Evolutionary conservation across 345 rosid species (phyloP), one percentile per base, ranked within the genome.

Genomic region (Acer campestre): DNA sequence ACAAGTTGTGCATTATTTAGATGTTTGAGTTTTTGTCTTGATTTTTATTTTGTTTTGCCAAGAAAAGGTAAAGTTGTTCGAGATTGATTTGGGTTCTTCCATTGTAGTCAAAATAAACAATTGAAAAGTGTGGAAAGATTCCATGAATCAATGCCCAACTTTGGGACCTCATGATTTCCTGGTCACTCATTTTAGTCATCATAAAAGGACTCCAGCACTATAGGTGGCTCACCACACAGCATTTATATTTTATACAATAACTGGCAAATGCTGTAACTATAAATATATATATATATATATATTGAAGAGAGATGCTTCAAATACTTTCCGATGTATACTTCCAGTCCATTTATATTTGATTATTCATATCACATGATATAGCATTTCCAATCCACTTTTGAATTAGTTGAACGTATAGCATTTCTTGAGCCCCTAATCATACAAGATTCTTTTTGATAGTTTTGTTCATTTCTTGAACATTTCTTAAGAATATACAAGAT

Each of bases 51-150:
- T 13, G 12, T 49, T 53, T 31, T 12, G 8, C 46, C 40, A 31
- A 3, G 38, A 35, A 35, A 4, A 38, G 25, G 2, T 29, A 53
- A 40, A 73, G 67, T 58, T 42, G 40, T 61, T 27, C 69, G 62
- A 62, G 25, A 1, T 62, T 61, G 76, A 73, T 17, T 74, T 74
- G 38, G 44, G 17, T 74, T 61, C 56, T 62, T 25, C 17, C 5
- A 5, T 38, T 40, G 11, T 14, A 0, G 25, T 46, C 77, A 42
- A 74, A 74, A 25, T 2, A 73, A 2, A 61, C 17, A 42, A 44
- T 73, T 22, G 59, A 35, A 13, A 49, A 49, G 40, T 11, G 2
- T 53, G 18, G 23, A 49, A 62, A 25, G 22, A n/a, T 58, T 48
- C 64, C 49, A 53, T 55, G 10, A 55, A 7, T 40, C 14, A 7